Percentiles rank a stretch among this genome's conserved stretches.
phyloP scores from a whole-genome alignment of 2,329 filamentous ascomycete genomes.

The Microdochium nivale region DNA sequence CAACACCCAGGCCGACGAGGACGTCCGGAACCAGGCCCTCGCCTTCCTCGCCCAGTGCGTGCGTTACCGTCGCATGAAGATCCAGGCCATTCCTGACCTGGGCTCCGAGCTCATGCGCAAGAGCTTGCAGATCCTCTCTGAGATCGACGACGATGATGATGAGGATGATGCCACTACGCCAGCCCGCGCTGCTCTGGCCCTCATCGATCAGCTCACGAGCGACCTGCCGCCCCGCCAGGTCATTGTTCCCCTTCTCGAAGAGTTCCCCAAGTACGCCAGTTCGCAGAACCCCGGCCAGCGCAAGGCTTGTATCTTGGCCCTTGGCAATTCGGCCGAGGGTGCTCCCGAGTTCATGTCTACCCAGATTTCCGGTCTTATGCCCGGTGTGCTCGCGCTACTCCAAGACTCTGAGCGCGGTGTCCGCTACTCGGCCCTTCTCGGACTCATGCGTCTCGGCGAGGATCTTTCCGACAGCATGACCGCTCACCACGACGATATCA shows the following conservation, averaged over 20 bases:
- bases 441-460: slow-evolving; percentile 83
- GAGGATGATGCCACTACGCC: slow-evolving; percentile 84
- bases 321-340: slow-evolving; percentile 92
- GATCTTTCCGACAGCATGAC: slow-evolving; percentile 87
- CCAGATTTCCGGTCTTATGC: slow-evolving; percentile 79
- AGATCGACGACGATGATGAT: slow-evolving; percentile 69
- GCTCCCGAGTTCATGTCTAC: slow-evolving; percentile 96
- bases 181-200: slow-evolving; percentile 71
- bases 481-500: slow-evolving; percentile 74
- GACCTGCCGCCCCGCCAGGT: slow-evolving; percentile 90
- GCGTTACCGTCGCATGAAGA: slow-evolving; percentile 88
- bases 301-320: slow-evolving; percentile 81
- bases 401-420: slow-evolving; percentile 79
- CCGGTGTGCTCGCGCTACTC: slow-evolving; percentile 73
- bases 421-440: slow-evolving; percentile 77
- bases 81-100: slow-evolving; percentile 78
- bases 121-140: slow-evolving; percentile 80
- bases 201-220: slow-evolving; percentile 82
- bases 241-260: slow-evolving; percentile 82
- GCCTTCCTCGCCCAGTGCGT: slow-evolving; percentile 91
- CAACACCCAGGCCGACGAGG: slow-evolving; percentile 71
- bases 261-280: slow-evolving; percentile 73
- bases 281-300: slow-evolving; percentile 69
- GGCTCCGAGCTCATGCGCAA: slow-evolving; percentile 82
- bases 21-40: slow-evolving; percentile 81